Base-by-base conservation (phyloP, 805 yeast genomes). In the Wickerhamiella dianesei region DNA sequence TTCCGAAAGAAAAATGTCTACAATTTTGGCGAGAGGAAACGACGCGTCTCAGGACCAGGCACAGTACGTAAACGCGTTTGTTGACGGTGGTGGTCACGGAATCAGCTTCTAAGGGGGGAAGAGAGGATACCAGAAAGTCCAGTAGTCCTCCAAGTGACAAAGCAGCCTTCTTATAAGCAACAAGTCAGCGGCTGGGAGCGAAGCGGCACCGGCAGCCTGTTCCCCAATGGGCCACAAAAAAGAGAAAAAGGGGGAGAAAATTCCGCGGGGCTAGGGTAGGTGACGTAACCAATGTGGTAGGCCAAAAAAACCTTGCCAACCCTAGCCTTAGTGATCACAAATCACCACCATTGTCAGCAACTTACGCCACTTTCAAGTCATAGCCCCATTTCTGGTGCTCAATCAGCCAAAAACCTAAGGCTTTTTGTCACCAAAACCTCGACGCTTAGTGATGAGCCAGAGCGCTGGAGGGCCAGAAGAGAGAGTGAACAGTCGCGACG, bases 61-160 rank as follows among this genome's bases (percentile, higher is more conserved):
- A n/a, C n/a, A n/a, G n/a, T n/a, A n/a, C n/a, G n/a, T n/a, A n/a
- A n/a, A n/a, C n/a, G n/a, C 19, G 32, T 25, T 25, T 25, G 32
- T 6, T 25, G 32, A 25, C 12, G 32, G 9, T 25, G 12, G 32
- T 25, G 19, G 17, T 32, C 17, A 36, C 13, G 41, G n/a, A n/a
- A n/a, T n/a, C n/a, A n/a, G n/a, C n/a, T n/a, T n/a, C n/a, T n/a
- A n/a, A n/a, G n/a, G n/a, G n/a, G n/a, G n/a, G n/a, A n/a, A n/a
- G n/a, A n/a, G n/a, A n/a, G n/a, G n/a, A n/a, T n/a, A n/a, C n/a
- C n/a, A n/a, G n/a, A n/a, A n/a, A n/a, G n/a, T n/a, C n/a, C n/a
- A n/a, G n/a, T 4, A 39, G 44, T 43, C 17, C 37, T 37, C 44
- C 35, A 35, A 44, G 44, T 25, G 32, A 25, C 32, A 25, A 37